Evolutionary conservation across 2,329 filamentous ascomycete genomes (phyloP).

Genomic region (Colletotrichum tropicicola): DNA sequence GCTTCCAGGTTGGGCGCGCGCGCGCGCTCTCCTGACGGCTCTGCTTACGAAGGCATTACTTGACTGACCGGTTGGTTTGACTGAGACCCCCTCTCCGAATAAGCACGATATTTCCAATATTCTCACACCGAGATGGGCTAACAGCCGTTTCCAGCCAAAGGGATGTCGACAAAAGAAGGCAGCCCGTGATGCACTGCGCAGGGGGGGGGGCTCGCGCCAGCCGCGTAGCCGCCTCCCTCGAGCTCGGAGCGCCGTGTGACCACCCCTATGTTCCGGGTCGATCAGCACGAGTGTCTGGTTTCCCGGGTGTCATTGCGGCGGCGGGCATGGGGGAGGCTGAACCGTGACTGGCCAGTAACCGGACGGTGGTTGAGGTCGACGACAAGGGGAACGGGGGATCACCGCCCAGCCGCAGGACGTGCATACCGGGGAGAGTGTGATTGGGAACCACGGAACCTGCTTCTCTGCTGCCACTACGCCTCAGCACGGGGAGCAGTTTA

Average conservation of each 20-base stretch:
- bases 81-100: not conserved
- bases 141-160: not conserved
- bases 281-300: slow-evolving; percentile 10
- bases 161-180: not conserved
- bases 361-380: not conserved
- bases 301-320: not conserved
- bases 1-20: too few relatives aligned
- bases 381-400: not conserved
- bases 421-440: not conserved
- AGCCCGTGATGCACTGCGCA: slow-evolving; percentile 6
- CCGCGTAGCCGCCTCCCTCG: slow-evolving; percentile 13
- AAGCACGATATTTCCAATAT: not conserved
- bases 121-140: slow-evolving; percentile 3
- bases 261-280: not conserved
- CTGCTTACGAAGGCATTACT: slow-evolving; percentile 13
- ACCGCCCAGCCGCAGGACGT: slow-evolving; percentile 14
- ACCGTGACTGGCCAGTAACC: not conserved
- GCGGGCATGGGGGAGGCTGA: not conserved
- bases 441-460: not conserved
- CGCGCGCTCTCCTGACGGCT: not conserved
- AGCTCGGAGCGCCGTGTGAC: slow-evolving; percentile 24
- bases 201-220: slow-evolving; percentile 8
- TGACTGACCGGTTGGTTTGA: slow-evolving; percentile 9
- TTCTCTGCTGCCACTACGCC: not conserved
- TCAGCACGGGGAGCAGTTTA: slow-evolving; percentile 18